Conservation (phyloP, 768 basidiomycete genomes). For the Tubosaeta sp. region DNA sequence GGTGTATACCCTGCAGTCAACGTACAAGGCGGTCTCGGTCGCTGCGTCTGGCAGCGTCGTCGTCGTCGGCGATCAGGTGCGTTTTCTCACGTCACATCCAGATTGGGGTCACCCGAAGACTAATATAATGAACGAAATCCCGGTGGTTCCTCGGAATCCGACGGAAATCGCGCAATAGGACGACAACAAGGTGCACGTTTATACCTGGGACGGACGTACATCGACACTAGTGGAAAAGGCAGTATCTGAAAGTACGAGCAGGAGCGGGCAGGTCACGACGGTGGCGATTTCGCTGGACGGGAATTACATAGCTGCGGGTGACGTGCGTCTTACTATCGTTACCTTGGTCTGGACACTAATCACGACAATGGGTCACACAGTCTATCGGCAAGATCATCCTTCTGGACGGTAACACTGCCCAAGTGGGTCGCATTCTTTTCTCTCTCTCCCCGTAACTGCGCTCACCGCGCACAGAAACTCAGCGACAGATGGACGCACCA, state of each 20-base stretch:
- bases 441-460: not conserved
- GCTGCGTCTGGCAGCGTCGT: slow-evolving; percentile 49
- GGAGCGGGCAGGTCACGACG: slow-evolving; percentile 56
- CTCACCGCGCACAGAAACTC: slow-evolving; percentile 40
- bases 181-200: slow-evolving; percentile 74
- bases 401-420: slow-evolving; percentile 60
- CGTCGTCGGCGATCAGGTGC: slow-evolving; percentile 73
- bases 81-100: slow-evolving; percentile 15
- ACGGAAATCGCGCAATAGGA: slow-evolving; percentile 23
- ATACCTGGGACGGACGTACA: slow-evolving; percentile 64
- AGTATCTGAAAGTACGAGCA: slow-evolving; percentile 60
- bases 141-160: not conserved
- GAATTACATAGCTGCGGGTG: slow-evolving; percentile 71
- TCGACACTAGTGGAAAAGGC: slow-evolving; percentile 46
- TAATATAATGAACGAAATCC: not conserved
- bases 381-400: slow-evolving; percentile 78
- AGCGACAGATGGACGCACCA: slow-evolving; percentile 87
- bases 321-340: slow-evolving; percentile 48
- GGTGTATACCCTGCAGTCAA: slow-evolving; percentile 50
- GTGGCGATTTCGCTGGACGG: slow-evolving; percentile 82
- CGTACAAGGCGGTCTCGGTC: slow-evolving; percentile 53
- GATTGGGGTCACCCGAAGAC: not conserved
- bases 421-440: slow-evolving; percentile 31
- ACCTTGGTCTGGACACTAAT: not conserved
- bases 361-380: slow-evolving; percentile 34